These are phyloP conservation scores for Heterobasidion irregulare DNA, from an alignment of 1,284 basidiomycete species.

Conservation along the genomic window DNA sequence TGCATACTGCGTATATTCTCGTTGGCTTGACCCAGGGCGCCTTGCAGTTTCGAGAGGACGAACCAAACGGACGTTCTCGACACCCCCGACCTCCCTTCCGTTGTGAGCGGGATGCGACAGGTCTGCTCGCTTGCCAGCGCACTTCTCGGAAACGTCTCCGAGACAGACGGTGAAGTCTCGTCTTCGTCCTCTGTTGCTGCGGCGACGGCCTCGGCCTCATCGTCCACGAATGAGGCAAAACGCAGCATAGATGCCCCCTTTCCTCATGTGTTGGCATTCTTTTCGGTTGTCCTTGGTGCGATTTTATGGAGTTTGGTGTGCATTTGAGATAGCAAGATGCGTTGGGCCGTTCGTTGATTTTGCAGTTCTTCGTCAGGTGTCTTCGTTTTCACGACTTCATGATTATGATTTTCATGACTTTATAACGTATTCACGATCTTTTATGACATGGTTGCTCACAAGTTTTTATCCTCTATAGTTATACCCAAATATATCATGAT, in stretches of 20 bases:
- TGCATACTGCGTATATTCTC: neutral
- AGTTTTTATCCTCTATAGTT: no score
- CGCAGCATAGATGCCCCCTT: no score
- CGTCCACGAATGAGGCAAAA: neutral
- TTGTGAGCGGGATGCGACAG: slow-evolving; percentile 40
- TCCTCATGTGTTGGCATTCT: neutral
- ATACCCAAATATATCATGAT: no score
- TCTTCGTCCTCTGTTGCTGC: slow-evolving; percentile 13
- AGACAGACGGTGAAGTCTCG: slow-evolving; percentile 34
- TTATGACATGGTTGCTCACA: no score
- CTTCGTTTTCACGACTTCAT: no score
- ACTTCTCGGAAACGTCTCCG: slow-evolving; percentile 42
- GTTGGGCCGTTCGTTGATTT: no score
- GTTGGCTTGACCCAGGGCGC: neutral
- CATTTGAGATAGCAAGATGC: no score
- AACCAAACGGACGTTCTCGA: slow-evolving; percentile 46
- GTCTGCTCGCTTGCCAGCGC: slow-evolving; percentile 45
- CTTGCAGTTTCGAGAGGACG: slow-evolving; percentile 44
- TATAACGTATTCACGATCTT: no score
- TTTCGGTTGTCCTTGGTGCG: neutral
- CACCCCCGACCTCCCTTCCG: slow-evolving; percentile 33
- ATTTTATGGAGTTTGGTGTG: neutral
- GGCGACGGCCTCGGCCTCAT: neutral
- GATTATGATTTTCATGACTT: no score
- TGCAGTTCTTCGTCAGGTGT: no score